Percentiles rank a stretch among this genome's conserved stretches.
Evolutionary conservation across 2,329 filamentous ascomycete genomes (phyloP).

Genomic region (Stachybotrys chartarum): DNA sequence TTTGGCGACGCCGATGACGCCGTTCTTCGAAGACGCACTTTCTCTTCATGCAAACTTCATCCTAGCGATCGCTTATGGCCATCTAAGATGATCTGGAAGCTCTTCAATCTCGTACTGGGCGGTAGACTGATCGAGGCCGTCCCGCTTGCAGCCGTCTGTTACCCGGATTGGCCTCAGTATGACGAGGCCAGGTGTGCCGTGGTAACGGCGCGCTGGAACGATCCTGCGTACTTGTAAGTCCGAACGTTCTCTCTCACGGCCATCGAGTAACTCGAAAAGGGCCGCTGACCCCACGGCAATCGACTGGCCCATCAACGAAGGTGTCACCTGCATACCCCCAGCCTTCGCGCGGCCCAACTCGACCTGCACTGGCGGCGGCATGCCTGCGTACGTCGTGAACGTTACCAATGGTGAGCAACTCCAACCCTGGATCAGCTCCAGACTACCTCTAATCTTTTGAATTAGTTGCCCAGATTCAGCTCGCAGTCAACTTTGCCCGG

Average conservation of each 20-base stretch:
- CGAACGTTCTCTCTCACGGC: no score
- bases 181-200: no score
- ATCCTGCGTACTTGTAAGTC: no score
- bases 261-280: no score
- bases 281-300: no score
- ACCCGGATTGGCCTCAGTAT: no score
- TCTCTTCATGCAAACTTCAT: conserved; percentile 26
- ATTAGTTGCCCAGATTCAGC: conserved; percentile 38
- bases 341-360: no score
- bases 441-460: no score
- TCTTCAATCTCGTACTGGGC: conserved; percentile 26
- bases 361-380: conserved; percentile 31
- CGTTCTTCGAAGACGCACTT: no score
- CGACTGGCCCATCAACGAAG: no score
- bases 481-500: conserved; percentile 33
- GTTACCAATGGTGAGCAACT: conserved; percentile 14
- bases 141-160: conserved; percentile 23
- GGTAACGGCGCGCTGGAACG: no score
- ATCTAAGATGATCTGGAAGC: conserved; percentile 15
- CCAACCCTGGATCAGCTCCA: background rate
- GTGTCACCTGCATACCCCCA: no score
- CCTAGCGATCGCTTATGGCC: conserved; percentile 25
- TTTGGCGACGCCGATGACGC: background rate
- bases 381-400: conserved; percentile 34
- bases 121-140: conserved; percentile 23